Conservation (phyloP, 306 rosid species). For the Betula pendula region DNA sequence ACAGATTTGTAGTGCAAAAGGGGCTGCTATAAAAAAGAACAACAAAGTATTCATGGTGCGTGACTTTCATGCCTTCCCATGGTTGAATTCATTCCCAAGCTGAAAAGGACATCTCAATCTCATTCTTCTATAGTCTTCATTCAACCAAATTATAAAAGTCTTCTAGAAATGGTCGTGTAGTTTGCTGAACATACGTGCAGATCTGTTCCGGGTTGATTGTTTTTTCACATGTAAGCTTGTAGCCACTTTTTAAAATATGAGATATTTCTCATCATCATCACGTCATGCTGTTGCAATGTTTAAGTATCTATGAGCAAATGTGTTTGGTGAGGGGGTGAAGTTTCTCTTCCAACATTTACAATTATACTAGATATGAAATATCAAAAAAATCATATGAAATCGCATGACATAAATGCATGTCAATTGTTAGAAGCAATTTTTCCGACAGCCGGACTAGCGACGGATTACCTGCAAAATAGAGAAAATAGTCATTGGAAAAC, state of each 20-base stretch:
- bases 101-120: background rate
- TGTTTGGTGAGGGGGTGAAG: too few species aligned
- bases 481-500: too few species aligned
- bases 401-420: too few species aligned
- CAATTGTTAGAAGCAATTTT: too few species aligned
- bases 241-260: background rate
- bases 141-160: too few species aligned
- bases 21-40: background rate
- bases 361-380: too few species aligned
- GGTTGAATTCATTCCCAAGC: slow-evolving; percentile 1
- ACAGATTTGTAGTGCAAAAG: background rate
- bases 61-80: slow-evolving; percentile 1
- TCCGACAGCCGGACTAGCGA: too few species aligned
- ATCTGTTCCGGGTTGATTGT: background rate
- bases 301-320: background rate
- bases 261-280: background rate
- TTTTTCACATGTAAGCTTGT: too few species aligned
- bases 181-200: background rate
- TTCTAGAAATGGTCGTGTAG: background rate
- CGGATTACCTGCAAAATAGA: too few species aligned
- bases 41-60: background rate
- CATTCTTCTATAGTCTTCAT: background rate
- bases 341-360: too few species aligned
- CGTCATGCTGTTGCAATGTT: slow-evolving; percentile 10
- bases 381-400: too few species aligned